Conservation (phyloP, 495 filamentous ascomycete species). For the Bombardia bombarda region DNA sequence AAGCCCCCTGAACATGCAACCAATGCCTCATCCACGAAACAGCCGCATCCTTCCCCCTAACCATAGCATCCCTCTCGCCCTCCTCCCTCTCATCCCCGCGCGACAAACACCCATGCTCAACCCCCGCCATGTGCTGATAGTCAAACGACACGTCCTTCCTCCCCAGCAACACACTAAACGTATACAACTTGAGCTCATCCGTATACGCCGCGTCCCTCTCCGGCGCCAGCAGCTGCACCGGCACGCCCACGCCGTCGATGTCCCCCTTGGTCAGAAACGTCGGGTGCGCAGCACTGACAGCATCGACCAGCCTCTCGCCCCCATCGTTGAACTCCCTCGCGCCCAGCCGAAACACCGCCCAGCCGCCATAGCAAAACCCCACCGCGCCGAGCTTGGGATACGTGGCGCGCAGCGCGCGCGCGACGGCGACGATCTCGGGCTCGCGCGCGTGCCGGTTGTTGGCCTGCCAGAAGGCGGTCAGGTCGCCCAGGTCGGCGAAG, state of each 20-base stretch:
- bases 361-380: constrained; percentile 57
- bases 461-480: constrained; percentile 24
- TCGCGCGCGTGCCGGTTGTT: constrained; percentile 40
- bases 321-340: constrained; percentile 18
- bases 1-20: constrained; percentile 10
- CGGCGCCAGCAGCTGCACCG: constrained; percentile 51
- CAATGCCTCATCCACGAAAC: constrained; percentile 37
- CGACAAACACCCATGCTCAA: constrained; percentile 42
- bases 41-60: constrained; percentile 36
- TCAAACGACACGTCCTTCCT: constrained; percentile 41
- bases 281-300: constrained; percentile 47
- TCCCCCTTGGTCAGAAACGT: constrained; percentile 39
- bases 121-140: constrained; percentile 49
- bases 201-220: constrained; percentile 43
- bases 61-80: constrained; percentile 38
- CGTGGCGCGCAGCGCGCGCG: constrained; percentile 32
- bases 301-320: constrained; percentile 43
- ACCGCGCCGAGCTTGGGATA: constrained; percentile 43
- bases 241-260: constrained; percentile 43
- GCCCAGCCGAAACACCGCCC: constrained; percentile 44
- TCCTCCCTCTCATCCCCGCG: constrained; percentile 35
- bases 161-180: constrained; percentile 37
- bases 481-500: constrained; percentile 28
- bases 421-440: constrained; percentile 45
- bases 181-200: constrained; percentile 42